Evolutionary conservation across 2,329 filamentous ascomycete genomes (phyloP), one percentile per base, ranked within the genome.

Genomic region (Epicoccum sorghinum): DNA sequence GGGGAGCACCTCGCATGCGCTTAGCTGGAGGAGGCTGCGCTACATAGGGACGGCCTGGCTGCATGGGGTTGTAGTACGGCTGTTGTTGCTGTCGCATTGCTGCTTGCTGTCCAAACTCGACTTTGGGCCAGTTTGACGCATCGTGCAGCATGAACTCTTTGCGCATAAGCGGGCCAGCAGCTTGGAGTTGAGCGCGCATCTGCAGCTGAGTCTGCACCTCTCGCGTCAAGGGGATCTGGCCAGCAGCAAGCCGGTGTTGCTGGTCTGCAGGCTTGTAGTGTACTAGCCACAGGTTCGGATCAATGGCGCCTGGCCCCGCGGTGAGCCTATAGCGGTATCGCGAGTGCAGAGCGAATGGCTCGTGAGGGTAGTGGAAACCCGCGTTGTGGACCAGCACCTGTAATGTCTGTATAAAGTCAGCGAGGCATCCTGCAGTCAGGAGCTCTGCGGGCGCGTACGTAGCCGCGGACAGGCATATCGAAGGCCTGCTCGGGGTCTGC

Each of bases 71-170:
- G 47, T 74, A 70, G 55, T 69, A 69, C 4, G 65, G 61, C 45
- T 68, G 65, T 25, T 67, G 72, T 24, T 57, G 60, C 44, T 52
- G 47, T 44, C 64, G 61, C 59, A 65, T 62, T 4, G 59, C 48
- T n/a, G 48, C 59, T 23, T 57, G 59, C 33, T 68, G 73, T n/a
- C 89, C 89, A 59, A 90, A 86, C 39, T 86, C 86, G 55, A 98
- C 89, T 23, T 87, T 87, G 3, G 95, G 93, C 93, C 93, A 98
- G 77, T 91, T 96, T 61, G 86, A 83, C 36, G 91, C 86, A 75
- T 98, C 95, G 44, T 90, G 87, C 18, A 98, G 82, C 88, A 97
- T 96, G 71, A 98, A 98, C 67, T 97, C 92, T 70, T 96, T 96
- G 64, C 91, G 88, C 52, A 96, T 87, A 43, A 76, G 58, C 66